Conservation (phyloP, 345 rosid genomes). For the Pelargonium nanum region DNA sequence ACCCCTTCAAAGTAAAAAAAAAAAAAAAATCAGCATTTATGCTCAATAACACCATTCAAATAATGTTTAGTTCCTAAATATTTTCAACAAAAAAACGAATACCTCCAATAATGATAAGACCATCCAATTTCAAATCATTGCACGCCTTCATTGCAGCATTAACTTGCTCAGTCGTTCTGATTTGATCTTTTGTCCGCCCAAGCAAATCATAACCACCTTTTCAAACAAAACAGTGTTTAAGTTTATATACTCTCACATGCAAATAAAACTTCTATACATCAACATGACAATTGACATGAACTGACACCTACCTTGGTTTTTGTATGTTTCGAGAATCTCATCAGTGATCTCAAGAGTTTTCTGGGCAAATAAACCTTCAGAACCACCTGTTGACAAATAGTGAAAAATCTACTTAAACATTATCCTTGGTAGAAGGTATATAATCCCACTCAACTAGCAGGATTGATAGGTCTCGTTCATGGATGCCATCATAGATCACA, state of each 20-base stretch:
- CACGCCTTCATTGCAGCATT: constrained; percentile 73
- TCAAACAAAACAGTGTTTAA: constrained; percentile 10
- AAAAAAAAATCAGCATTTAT: constrained; percentile 6
- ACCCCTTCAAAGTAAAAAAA: constrained; percentile 49
- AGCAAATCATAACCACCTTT: constrained; percentile 94
- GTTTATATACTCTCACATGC: constrained; percentile 8
- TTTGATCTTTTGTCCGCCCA: constrained; percentile 96
- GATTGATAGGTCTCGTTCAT: not conserved
- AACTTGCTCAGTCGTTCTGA: constrained; percentile 92
- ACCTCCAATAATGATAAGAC: constrained; percentile 97
- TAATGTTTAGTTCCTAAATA: not conserved
- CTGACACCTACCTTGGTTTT: constrained; percentile 70
- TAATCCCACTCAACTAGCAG: not conserved
- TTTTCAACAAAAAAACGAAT: constrained; percentile 5
- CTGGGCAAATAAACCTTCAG: constrained; percentile 94
- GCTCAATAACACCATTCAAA: too few relatives aligned
- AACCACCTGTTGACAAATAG: constrained; percentile 53
- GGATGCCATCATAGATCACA: not conserved
- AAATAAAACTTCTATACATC: constrained; percentile 9
- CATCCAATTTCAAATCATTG: constrained; percentile 81
- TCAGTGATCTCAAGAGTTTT: constrained; percentile 81
- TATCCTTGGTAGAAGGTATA: not conserved
- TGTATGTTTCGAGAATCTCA: constrained; percentile 69
- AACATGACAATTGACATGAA: constrained; percentile 4
- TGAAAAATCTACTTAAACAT: not conserved